Conservation (phyloP, 2,329 filamentous ascomycete species). For the Aureobasidium sp. region DNA sequence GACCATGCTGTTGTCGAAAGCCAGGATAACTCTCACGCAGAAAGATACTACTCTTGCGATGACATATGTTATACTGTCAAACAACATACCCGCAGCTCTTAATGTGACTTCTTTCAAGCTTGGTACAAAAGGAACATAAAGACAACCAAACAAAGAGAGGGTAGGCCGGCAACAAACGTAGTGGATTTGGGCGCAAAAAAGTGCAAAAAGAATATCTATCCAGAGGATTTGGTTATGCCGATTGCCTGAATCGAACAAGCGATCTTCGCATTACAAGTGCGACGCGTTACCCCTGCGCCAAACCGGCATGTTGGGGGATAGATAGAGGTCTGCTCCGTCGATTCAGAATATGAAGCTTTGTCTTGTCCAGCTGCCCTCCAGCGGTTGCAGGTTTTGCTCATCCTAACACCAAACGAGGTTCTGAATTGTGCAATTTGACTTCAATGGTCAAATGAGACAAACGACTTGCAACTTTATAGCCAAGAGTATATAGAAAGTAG, state of each 20-base stretch:
- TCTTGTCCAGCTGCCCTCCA: not conserved
- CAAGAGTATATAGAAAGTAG: not conserved
- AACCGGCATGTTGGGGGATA: constrained; percentile 1
- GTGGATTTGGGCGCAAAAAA: not conserved
- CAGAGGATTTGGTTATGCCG: constrained; percentile 1
- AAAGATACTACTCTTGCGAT: too few species aligned
- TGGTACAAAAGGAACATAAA: too few species aligned
- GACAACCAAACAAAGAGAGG: not conserved
- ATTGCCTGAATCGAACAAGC: constrained; percentile 9
- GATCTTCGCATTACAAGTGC: constrained; percentile 13
- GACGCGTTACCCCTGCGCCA: constrained; percentile 8
- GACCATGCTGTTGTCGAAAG: too few species aligned
- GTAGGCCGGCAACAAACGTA: too few species aligned
- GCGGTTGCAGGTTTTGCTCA: not conserved
- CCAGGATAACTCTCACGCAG: too few species aligned
- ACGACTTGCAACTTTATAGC: not conserved
- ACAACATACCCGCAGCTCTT: too few species aligned
- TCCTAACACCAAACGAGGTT: not conserved
- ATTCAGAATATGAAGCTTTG: not conserved
- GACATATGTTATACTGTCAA: too few species aligned
- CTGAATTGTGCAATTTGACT: not conserved
- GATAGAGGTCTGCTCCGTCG: not conserved
- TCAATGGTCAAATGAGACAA: not conserved
- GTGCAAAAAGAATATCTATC: not conserved
- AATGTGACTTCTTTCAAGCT: too few species aligned